Conservation (phyloP, 2,329 filamentous ascomycete genomes). For the Polytolypa hystricis region DNA sequence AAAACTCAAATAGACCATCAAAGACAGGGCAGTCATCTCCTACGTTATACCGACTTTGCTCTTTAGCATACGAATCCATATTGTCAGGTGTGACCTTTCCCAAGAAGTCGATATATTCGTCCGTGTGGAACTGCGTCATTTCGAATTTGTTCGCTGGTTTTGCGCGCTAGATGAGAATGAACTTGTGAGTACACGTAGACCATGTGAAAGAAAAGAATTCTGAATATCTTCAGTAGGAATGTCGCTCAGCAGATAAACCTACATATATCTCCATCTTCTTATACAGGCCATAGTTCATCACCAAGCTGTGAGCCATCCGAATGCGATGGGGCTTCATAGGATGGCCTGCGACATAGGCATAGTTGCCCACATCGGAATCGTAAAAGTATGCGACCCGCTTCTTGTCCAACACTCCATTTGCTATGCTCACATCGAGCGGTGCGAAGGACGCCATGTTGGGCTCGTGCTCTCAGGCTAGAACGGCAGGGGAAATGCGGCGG, state of each 20-base stretch:
- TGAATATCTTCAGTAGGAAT: neutral
- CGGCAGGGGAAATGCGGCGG: too few relatives aligned
- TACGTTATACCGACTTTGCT: slow-evolving; percentile 71
- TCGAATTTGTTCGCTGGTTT: slow-evolving; percentile 65
- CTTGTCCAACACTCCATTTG: slow-evolving; percentile 42
- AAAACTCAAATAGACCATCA: slow-evolving; percentile 60
- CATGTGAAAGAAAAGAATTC: neutral
- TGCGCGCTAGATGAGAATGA: slow-evolving; percentile 47
- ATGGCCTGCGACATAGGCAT: slow-evolving; percentile 76
- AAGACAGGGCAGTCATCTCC: slow-evolving; percentile 56
- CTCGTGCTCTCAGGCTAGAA: too few relatives aligned
- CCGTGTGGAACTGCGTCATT: slow-evolving; percentile 64
- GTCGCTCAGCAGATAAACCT: too few relatives aligned
- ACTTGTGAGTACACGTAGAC: neutral
- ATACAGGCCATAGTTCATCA: slow-evolving; percentile 64
- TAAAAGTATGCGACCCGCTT: slow-evolving; percentile 98
- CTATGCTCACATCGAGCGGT: slow-evolving; percentile 42
- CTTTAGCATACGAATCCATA: slow-evolving; percentile 85
- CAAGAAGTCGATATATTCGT: slow-evolving; percentile 63
- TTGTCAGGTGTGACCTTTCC: slow-evolving; percentile 94
- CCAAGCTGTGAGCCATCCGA: slow-evolving; percentile 53
- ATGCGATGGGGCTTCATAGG: slow-evolving; percentile 60
- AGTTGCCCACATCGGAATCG: slow-evolving; percentile 96
- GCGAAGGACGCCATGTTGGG: slow-evolving; percentile 42
- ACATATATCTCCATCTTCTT: slow-evolving; percentile 64